Conservation (phyloP, 768 basidiomycete genomes). For the Panellus pusillus region DNA sequence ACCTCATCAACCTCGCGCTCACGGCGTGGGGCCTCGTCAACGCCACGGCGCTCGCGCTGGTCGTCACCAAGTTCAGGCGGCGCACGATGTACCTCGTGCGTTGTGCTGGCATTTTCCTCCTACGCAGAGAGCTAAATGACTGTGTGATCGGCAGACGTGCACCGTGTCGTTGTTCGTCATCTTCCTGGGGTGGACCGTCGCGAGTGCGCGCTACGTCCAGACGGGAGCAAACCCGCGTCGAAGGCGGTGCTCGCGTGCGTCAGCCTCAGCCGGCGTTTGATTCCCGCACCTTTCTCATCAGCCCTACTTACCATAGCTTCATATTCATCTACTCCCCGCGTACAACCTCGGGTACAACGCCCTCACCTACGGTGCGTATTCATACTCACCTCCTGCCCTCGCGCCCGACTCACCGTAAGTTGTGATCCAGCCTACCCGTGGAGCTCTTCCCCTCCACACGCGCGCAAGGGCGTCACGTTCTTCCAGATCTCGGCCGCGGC, state of each 20-base stretch:
- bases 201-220: slow-evolving; percentile 47
- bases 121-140: not conserved
- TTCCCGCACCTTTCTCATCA: not conserved
- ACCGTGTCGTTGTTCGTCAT: slow-evolving; percentile 45
- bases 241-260: slow-evolving; percentile 50
- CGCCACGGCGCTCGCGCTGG: slow-evolving; percentile 50
- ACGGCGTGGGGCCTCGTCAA: slow-evolving; percentile 59
- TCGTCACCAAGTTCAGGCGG: slow-evolving; percentile 46
- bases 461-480: slow-evolving; percentile 59
- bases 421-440: slow-evolving; percentile 50
- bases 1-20: slow-evolving; percentile 53
- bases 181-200: slow-evolving; percentile 56
- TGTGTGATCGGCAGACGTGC: slow-evolving; percentile 35
- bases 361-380: slow-evolving; percentile 54
- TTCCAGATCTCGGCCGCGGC: slow-evolving; percentile 57
- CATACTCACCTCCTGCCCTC: too few species aligned
- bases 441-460: slow-evolving; percentile 63
- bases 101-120: slow-evolving; percentile 19
- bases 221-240: slow-evolving; percentile 44
- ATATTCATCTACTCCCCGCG: slow-evolving; percentile 55
- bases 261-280: not conserved
- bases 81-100: slow-evolving; percentile 51
- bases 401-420: not conserved
- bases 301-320: slow-evolving; percentile 38
- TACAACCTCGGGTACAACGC: slow-evolving; percentile 61